Evolutionary conservation across 2,329 filamentous ascomycete species (phyloP).

Genomic region (Verticillium klebahnii): DNA sequence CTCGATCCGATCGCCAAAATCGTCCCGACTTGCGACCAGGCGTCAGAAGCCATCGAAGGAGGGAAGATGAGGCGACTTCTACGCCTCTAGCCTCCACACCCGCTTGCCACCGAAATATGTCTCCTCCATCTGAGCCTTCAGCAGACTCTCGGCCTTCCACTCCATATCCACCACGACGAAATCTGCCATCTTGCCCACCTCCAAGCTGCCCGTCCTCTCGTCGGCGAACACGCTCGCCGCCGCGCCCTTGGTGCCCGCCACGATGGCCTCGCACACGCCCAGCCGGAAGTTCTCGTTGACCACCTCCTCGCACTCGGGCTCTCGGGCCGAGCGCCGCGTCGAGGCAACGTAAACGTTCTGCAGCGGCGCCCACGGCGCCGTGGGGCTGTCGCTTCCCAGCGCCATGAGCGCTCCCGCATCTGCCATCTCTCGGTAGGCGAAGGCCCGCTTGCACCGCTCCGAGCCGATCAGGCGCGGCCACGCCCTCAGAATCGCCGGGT

Average conservation of each 20-base stretch:
- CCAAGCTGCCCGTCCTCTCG: constrained; percentile 38
- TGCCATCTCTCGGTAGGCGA: constrained; percentile 52
- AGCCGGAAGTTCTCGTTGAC: constrained; percentile 44
- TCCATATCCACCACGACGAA: constrained; percentile 47
- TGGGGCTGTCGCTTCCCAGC: constrained; percentile 47
- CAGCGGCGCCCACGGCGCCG: constrained; percentile 43
- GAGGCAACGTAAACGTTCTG: constrained; percentile 47
- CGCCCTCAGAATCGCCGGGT: constrained; percentile 50
- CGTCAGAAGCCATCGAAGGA: not conserved
- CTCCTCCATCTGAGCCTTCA: constrained; percentile 35
- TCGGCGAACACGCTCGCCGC: constrained; percentile 48
- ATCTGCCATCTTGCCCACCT: constrained; percentile 44
- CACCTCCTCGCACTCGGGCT: constrained; percentile 29
- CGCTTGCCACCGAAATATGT: constrained; percentile 42
- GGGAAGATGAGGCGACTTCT: not conserved
- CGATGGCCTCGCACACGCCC: constrained; percentile 40
- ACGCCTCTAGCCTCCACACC: constrained; percentile 20
- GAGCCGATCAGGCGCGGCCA: constrained; percentile 49
- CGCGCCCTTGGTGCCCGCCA: constrained; percentile 40
- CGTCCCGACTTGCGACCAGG: not conserved
- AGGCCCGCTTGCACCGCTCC: constrained; percentile 46
- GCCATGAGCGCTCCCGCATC: constrained; percentile 43
- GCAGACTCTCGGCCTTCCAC: constrained; percentile 37
- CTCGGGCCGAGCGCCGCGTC: constrained; percentile 42
- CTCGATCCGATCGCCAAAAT: not conserved